Evolutionary conservation across 306 rosid species (phyloP), one percentile per base, ranked within the genome.

Genomic region (Gleditsia sinensis): DNA sequence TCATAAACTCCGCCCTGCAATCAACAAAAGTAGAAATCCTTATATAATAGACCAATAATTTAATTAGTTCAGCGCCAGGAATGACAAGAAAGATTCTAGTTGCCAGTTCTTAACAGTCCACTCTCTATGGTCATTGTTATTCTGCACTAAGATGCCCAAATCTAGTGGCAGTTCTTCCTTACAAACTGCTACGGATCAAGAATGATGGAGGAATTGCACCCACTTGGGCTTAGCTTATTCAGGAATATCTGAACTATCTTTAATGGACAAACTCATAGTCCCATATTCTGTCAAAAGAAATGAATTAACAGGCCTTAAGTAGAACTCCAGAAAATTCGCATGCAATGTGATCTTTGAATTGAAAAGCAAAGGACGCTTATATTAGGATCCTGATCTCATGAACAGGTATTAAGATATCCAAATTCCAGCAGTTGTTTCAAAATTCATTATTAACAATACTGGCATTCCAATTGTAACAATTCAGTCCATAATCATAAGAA

Each of bases 1-100:
- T 82, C 82, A 71, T 87, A 92, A 64, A 90, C 95, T 71, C 87
- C 73, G 3, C 70, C 63, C 97, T 94, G 93, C 62, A 58, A 69
- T 63, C 23, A 71, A 57, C 77, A 75, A 11, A 62, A 50, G 32
- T 23, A 61, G 56, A 28, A 27, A 16, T 71, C 50, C 55, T 2
- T 7, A 30, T 23, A 60, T 33, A 46, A 71, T 36, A 37, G 55
- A 9, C 9, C 48, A 36, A 67, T 27, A 2, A 7, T 62, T 64
- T 40, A 36, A 46, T 11, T 49, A 33, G 25, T 48, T 68, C 46
- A 28, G 20, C 69, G 30, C 24, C 27, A 7, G 27, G 21, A 75
- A 27, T 7, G n/a, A 36, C 49, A 58, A 60, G 53, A 50, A 24
- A 12, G 17, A 19, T 28, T 11, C 13, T n/a, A 4, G 57, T 42